phyloP scores from a whole-genome alignment of 2,329 filamentous ascomycete genomes.

The Apiospora phragmitis region DNA sequence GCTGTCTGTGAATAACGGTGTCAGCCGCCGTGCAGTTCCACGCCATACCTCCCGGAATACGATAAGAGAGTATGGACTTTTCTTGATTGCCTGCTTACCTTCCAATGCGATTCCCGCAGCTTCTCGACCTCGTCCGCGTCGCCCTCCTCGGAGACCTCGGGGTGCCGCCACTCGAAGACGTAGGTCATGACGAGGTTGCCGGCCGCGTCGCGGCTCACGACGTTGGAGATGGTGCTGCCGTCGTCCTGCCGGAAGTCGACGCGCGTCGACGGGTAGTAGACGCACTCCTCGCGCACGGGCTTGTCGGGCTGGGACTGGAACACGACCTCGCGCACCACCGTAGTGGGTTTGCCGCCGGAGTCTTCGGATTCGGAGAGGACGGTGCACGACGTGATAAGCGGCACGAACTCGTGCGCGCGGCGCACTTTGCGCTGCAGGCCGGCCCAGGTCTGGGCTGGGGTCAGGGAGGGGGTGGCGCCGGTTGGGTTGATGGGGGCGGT shows the following conservation, averaged over 20 bases:
- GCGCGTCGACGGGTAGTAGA: slow-evolving; percentile 32
- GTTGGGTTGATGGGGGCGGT: slow-evolving; percentile 37
- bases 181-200: slow-evolving; percentile 36
- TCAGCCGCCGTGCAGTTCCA: slow-evolving; percentile 6
- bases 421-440: slow-evolving; percentile 38
- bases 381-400: slow-evolving; percentile 34
- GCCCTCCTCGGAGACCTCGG: slow-evolving; percentile 25
- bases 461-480: slow-evolving; percentile 29
- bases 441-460: slow-evolving; percentile 34
- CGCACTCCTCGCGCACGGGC: slow-evolving; percentile 31
- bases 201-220: slow-evolving; percentile 30
- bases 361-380: slow-evolving; percentile 30
- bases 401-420: slow-evolving; percentile 37
- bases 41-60: too few species aligned
- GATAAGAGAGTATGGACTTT: too few species aligned
- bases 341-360: slow-evolving; percentile 2
- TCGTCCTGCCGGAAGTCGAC: slow-evolving; percentile 37
- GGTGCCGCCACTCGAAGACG: slow-evolving; percentile 36
- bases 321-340: slow-evolving; percentile 29
- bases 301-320: slow-evolving; percentile 22
- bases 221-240: slow-evolving; percentile 36
- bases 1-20: slow-evolving; percentile 21
- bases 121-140: slow-evolving; percentile 24
- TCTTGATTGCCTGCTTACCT: slow-evolving; percentile 23
- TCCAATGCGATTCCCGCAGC: slow-evolving; percentile 28